These are phyloP conservation scores for Cystobasidium pallidum DNA, from an alignment of 1,284 basidiomycete genomes.

Conservation along the genomic window DNA sequence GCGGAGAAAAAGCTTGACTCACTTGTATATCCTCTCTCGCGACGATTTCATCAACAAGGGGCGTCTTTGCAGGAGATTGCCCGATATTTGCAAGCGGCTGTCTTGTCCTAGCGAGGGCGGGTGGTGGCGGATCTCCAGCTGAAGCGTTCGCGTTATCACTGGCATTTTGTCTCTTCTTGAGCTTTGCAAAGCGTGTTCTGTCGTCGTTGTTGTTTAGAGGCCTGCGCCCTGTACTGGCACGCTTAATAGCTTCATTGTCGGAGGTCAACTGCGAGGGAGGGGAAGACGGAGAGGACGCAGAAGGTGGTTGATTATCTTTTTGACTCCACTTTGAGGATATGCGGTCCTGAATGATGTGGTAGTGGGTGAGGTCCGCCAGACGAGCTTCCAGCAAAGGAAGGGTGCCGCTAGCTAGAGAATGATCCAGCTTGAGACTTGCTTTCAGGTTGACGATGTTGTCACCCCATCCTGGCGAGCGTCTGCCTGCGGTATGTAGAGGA, in stretches of 20 bases:
- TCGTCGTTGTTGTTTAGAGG: not conserved
- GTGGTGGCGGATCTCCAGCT: not conserved
- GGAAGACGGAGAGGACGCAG: not conserved
- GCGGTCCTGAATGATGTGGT: slow-evolving; percentile 10
- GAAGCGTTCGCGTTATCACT: not conserved
- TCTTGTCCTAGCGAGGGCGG: slow-evolving; percentile 7
- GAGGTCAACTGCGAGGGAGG: too few relatives aligned
- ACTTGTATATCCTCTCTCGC: slow-evolving; percentile 31
- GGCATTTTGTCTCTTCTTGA: slow-evolving; percentile 21
- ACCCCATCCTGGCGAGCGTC: not conserved
- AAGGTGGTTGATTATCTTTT: not conserved
- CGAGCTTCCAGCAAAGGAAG: slow-evolving; percentile 6
- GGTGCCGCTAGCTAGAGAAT: not conserved
- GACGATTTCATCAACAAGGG: slow-evolving; percentile 9
- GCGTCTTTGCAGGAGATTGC: not conserved
- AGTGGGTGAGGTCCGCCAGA: slow-evolving; percentile 6
- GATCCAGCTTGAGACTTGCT: not conserved
- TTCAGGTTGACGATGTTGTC: not conserved
- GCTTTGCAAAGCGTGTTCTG: slow-evolving; percentile 1
- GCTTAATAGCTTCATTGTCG: slow-evolving; percentile 16
- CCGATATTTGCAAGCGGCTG: not conserved
- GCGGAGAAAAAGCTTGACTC: not conserved
- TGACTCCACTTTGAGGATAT: slow-evolving; percentile 26
- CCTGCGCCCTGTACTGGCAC: slow-evolving; percentile 14
- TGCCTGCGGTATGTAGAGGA: not conserved